phyloP scores from a whole-genome alignment of 495 filamentous ascomycete species.

The Aspergillus mulundensis region DNA sequence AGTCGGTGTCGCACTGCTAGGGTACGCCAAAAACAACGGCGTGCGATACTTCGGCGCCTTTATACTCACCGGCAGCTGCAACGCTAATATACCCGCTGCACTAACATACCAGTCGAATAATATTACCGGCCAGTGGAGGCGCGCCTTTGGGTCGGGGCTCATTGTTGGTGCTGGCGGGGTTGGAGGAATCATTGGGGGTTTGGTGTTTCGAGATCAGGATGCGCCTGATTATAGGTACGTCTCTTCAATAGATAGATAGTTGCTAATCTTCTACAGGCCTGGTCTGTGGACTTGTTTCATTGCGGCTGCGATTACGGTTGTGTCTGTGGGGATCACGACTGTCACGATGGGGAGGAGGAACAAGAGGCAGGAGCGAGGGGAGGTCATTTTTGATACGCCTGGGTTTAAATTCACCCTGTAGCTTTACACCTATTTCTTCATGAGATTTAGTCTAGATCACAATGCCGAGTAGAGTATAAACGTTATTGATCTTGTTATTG shows the following conservation, averaged over 20 bases:
- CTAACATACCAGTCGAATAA: slow-evolving; percentile 58
- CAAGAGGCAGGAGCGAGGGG: not conserved
- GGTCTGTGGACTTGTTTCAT: slow-evolving; percentile 12
- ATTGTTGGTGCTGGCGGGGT: slow-evolving; percentile 46
- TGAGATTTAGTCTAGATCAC: not conserved
- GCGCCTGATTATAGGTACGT: slow-evolving; percentile 21
- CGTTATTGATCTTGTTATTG: not conserved
- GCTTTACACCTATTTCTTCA: not conserved
- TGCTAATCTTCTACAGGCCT: not conserved
- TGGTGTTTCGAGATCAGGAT: slow-evolving; percentile 51
- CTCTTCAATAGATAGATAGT: not conserved
- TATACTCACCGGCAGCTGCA: slow-evolving; percentile 45
- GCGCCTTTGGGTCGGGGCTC: slow-evolving; percentile 49
- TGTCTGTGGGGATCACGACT: slow-evolving; percentile 6
- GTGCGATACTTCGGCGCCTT: slow-evolving; percentile 61
- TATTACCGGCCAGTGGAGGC: slow-evolving; percentile 57
- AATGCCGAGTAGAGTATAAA: not conserved
- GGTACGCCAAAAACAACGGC: slow-evolving; percentile 5
- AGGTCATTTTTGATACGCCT: slow-evolving; percentile 1
- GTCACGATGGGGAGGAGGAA: slow-evolving; percentile 5
- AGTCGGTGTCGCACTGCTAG: slow-evolving; percentile 1
- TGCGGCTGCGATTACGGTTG: slow-evolving; percentile 3
- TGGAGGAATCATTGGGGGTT: slow-evolving; percentile 50
- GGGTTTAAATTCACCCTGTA: slow-evolving; percentile 12
- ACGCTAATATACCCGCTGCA: slow-evolving; percentile 48